Percentiles rank a stretch among this genome's conserved stretches.
Evolutionary conservation across 2,329 filamentous ascomycete genomes (phyloP).

Genomic region (Fusarium humuli): DNA sequence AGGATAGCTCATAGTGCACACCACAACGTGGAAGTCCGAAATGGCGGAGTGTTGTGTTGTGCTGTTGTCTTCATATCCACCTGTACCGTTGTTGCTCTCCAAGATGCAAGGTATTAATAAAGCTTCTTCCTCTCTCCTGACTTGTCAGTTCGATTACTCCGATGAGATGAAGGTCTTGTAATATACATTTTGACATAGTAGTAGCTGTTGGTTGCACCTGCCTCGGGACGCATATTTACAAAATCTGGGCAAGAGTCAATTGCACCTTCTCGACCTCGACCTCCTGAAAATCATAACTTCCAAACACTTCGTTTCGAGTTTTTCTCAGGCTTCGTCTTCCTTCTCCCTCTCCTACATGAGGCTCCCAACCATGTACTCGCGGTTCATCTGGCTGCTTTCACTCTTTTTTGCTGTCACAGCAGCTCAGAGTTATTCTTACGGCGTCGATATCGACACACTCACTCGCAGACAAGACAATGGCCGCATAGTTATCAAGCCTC

Average conservation of each 20-base stretch:
- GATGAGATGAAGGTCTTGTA: background rate
- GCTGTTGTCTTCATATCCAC: background rate
- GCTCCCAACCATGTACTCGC: conserved; percentile 26
- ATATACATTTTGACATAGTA: background rate
- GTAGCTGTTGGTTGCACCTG: background rate
- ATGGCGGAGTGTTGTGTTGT: background rate
- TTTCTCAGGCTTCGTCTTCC: background rate
- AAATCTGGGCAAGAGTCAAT: background rate
- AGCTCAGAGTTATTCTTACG: conserved; percentile 62
- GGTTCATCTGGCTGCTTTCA: conserved; percentile 19
- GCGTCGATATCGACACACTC: conserved; percentile 56
- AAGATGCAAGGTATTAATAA: background rate
- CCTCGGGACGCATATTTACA: background rate
- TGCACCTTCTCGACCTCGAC: conserved; percentile 7
- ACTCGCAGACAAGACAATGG: conserved; percentile 55
- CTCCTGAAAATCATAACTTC: background rate
- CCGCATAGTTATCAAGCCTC: conserved; percentile 58
- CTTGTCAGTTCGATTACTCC: background rate
- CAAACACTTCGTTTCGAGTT: background rate
- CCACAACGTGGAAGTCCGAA: conserved; percentile 10
- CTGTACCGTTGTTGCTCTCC: background rate
- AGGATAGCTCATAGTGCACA: background rate
- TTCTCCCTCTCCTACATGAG: background rate
- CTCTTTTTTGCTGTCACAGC: conserved; percentile 24
- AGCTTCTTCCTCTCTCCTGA: background rate